Percentiles rank a stretch among this genome's conserved stretches.
Conservation (phyloP, 345 rosid species). For the Balakata baccata region DNA sequence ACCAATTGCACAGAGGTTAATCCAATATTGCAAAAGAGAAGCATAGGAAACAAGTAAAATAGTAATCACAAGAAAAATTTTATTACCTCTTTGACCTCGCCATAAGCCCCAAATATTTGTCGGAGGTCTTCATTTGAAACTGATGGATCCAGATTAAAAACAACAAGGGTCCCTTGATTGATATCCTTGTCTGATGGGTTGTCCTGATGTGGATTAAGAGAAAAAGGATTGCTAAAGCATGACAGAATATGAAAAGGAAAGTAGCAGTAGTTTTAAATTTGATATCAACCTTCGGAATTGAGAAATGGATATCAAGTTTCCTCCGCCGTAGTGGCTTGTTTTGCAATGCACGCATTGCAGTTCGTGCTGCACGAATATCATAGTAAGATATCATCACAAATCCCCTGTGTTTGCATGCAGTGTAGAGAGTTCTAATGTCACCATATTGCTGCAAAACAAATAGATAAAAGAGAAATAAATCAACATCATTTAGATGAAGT, state of each 20-base stretch:
- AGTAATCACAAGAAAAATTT: neutral
- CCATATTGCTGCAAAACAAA: slow-evolving; percentile 57
- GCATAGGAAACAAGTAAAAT: neutral
- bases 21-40: slow-evolving; percentile 7
- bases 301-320: slow-evolving; percentile 79
- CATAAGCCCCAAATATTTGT: slow-evolving; percentile 63
- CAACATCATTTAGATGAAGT: neutral
- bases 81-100: slow-evolving; percentile 79
- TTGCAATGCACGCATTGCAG: slow-evolving; percentile 70
- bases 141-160: slow-evolving; percentile 73
- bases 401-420: slow-evolving; percentile 76
- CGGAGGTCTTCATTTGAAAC: slow-evolving; percentile 70
- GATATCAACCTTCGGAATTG: slow-evolving; percentile 69
- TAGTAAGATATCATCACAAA: slow-evolving; percentile 80
- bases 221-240: neutral
- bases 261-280: neutral
- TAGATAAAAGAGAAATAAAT: neutral
- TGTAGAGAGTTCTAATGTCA: slow-evolving; percentile 67
- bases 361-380: slow-evolving; percentile 77
- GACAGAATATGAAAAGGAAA: neutral
- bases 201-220: slow-evolving; percentile 37
- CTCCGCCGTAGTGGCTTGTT: slow-evolving; percentile 64
- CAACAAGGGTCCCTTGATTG: slow-evolving; percentile 77
- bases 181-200: slow-evolving; percentile 80
- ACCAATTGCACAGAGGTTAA: slow-evolving; percentile 29